Evolutionary conservation across 2,329 filamentous ascomycete genomes (phyloP), one percentile per base, ranked within the genome.

Genomic region (Colletotrichum eremochloae): DNA sequence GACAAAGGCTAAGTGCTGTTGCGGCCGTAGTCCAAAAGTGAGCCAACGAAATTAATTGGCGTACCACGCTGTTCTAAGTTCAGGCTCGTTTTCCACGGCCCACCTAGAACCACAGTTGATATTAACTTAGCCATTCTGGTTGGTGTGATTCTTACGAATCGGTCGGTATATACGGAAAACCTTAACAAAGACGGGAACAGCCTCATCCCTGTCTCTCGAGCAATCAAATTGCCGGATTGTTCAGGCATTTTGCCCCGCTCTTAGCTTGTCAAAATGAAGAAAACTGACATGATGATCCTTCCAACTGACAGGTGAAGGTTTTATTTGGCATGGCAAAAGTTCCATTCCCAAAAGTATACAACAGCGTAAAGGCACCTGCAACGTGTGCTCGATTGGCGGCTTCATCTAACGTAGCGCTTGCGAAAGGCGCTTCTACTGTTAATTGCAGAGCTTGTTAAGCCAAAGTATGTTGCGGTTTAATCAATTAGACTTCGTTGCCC

Each of bases 91-190:
- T 52, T 20, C 11, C 60, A 20, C 24, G 29, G 60, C 44, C 44
- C 46, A 50, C 31, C 33, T 40, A 15, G 29, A n/a, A 24, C 33
- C 20, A 36, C 20, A 36, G 31, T 15, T 20, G 42, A 48, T 63
- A 52, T 52, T 40, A 90, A 87, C 90, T 33, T 29, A 11, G 29
- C 36, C 52, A 29, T 36, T 29, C 58, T 58, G 24, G 24, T 24
- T 14, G 42, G 20, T 31, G 33, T 15, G 29, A 18, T 57, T 44
- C 46, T 58, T 33, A 36, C 38, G 15, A 18, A 14, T n/a, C 18
- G 63, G 68, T 53, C 18, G 63, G 68, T 53, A 18, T 53, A 68
- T 68, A 12, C 42, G 20, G 11, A 12, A 38, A 63, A 71, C 65
- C 55, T 57, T 53, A 52, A 68, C 12, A n/a, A 12, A 38, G 18